Base-by-base conservation (phyloP, 768 basidiomycete genomes). In the Boletus rex-veris region DNA sequence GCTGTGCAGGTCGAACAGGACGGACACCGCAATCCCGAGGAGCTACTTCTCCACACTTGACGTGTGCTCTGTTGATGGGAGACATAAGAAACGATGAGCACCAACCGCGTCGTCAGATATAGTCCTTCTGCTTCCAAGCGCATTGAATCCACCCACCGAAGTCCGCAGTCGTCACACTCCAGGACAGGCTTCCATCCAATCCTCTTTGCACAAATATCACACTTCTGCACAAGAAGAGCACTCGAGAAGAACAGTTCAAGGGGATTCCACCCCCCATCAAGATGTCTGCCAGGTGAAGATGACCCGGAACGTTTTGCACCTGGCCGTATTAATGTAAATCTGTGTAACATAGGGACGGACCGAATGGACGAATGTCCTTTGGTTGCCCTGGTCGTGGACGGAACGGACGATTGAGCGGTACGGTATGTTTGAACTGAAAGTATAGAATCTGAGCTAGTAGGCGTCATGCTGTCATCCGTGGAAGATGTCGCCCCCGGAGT, bases 141-240 rank as follows among this genome's bases (percentile, higher is more conserved):
- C 44, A 52, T 44, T 58, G 41, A 60, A 50, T 30, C 39, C 47
- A 41, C 80, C 50, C 52, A 87, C 83, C 84, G 80, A 62, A 90
- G 71, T 26, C 87, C 85, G 70, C 93, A 95, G 70, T 95, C 92
- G 68, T 95, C 92, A 66, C 92, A 96, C 63, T 89, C 84, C 18
- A 95, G 72, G 31, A 88, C 80, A 19, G 91, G 84, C 67, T 92
- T 94, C 85, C 88, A 86, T 12, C 92, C 92, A 37, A 96, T 75
- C 44, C 90, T 75, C 76, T 93, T 94, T 40, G 68, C 64, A 63
- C 92, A 96, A 16, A 92, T 71, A 69, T 90, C 90, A 62, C 92
- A 96, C 66, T 88, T 92, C 45, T 84, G 79, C 4, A 82, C 81
- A 21, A 90, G 68, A 43, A 88, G 70, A 16, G 80, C 87, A 65